Evolutionary conservation across 371 early-diverging fungal species (phyloP).

Genomic region (Mortierella sp.): DNA sequence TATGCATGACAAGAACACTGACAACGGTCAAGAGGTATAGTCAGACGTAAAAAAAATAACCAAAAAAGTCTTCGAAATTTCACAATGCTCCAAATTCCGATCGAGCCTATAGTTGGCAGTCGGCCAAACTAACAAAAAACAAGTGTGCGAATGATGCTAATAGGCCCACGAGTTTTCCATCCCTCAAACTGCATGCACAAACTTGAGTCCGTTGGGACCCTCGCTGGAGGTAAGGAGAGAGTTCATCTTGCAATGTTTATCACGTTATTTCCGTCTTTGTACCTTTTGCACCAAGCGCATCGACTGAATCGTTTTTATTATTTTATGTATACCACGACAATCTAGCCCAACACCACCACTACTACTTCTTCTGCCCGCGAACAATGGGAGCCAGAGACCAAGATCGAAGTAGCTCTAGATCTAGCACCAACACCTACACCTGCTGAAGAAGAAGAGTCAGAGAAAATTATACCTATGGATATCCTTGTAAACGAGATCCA

Average conservation of each 20-base stretch:
- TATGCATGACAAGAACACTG: neutral
- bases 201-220: constrained; percentile 21
- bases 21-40: neutral
- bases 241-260: neutral
- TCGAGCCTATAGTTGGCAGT: neutral
- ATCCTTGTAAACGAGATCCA: constrained; percentile 26
- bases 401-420: neutral
- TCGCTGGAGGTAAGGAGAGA: constrained; percentile 27
- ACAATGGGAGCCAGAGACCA: neutral
- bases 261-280: too few relatives aligned
- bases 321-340: neutral
- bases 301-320: constrained; percentile 14
- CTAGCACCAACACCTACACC: neutral
- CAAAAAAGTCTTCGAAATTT: too few relatives aligned
- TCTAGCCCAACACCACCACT: neutral
- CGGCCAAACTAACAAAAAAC: neutral
- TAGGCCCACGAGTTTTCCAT: neutral
- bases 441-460: neutral
- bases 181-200: neutral
- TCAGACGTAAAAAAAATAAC: neutral
- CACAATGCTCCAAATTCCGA: neutral
- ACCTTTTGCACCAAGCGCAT: too few relatives aligned
- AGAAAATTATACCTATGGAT: constrained; percentile 13
- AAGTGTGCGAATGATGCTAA: neutral
- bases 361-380: neutral